These are phyloP conservation scores for Knoxdaviesia capensis DNA, from an alignment of 2,329 filamentous ascomycete species.

Conservation along the genomic window DNA sequence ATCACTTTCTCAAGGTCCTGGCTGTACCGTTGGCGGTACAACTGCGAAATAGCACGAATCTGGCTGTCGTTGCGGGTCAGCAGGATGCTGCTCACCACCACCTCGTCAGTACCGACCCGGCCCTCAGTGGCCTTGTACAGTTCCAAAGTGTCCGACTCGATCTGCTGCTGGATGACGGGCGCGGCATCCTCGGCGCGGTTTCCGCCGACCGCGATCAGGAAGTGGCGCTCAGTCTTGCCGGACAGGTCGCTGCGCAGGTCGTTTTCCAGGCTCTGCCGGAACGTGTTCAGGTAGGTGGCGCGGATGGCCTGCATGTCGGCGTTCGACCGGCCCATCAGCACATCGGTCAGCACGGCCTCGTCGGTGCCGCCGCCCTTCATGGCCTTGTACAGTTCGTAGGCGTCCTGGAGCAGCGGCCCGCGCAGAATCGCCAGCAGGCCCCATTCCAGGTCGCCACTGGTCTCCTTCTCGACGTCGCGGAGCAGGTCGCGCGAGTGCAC, in stretches of 20 bases:
- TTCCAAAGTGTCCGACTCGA: conserved; percentile 57
- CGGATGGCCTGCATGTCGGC: conserved; percentile 82
- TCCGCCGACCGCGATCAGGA: conserved; percentile 60
- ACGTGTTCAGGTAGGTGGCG: conserved; percentile 48
- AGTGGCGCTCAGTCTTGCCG: conserved; percentile 70
- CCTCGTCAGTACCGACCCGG: conserved; percentile 50
- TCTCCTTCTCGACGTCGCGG: conserved; percentile 60
- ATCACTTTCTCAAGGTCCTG: conserved; percentile 53
- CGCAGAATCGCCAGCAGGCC: conserved; percentile 55
- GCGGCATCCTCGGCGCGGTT: conserved; percentile 58
- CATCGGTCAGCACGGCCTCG: conserved; percentile 67
- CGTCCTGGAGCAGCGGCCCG: conserved; percentile 64
- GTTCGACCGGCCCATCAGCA: conserved; percentile 66
- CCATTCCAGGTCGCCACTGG: conserved; percentile 52
- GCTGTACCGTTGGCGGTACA: conserved; percentile 56
- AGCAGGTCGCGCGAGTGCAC: conserved; percentile 48
- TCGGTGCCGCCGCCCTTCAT: conserved; percentile 72
- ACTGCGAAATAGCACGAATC: conserved; percentile 58
- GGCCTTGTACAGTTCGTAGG: conserved; percentile 46
- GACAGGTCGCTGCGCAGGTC: conserved; percentile 65
- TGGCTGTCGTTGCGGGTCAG: conserved; percentile 61
- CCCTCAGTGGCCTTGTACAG: conserved; percentile 63
- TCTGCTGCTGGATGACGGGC: conserved; percentile 50
- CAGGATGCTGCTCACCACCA: conserved; percentile 62
- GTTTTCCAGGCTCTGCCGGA: conserved; percentile 43